Evolutionary conservation across 2,329 filamentous ascomycete species (phyloP).

Genomic region (Neospermospora avenae): DNA sequence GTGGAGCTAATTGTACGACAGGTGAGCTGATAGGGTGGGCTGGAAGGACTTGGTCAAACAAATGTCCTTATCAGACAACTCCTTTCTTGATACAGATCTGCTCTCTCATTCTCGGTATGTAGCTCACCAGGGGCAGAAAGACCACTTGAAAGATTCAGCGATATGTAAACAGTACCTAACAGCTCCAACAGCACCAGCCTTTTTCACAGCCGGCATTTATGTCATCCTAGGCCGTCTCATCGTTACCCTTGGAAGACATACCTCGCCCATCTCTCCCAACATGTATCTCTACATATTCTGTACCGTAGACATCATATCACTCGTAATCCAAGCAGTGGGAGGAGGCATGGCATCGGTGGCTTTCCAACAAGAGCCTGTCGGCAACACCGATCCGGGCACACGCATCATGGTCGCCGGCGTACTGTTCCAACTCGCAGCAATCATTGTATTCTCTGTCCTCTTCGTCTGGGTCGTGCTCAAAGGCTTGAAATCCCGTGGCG

Average conservation of each 20-base stretch:
- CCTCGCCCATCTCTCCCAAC: constrained; percentile 49
- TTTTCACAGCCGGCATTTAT: constrained; percentile 60
- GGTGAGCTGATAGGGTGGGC: constrained; percentile 38
- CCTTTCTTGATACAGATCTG: constrained; percentile 39
- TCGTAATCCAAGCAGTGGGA: constrained; percentile 56
- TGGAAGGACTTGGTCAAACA: constrained; percentile 29
- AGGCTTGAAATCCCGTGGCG: constrained; percentile 38
- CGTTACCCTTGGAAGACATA: constrained; percentile 44
- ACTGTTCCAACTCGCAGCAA: constrained; percentile 36
- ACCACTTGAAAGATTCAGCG: no score
- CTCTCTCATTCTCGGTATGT: constrained; percentile 44
- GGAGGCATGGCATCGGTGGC: constrained; percentile 44
- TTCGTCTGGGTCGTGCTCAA: constrained; percentile 30
- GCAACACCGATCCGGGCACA: constrained; percentile 27
- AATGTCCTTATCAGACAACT: constrained; percentile 34
- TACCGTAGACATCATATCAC: constrained; percentile 54
- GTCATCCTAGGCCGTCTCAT: constrained; percentile 59
- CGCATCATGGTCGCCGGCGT: constrained; percentile 40
- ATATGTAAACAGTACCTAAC: no score
- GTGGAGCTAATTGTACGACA: background rate
- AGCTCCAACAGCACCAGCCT: constrained; percentile 34
- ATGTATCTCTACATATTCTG: constrained; percentile 56
- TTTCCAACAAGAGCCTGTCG: constrained; percentile 5
- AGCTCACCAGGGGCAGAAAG: background rate
- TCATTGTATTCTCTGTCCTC: constrained; percentile 42